Conservation (phyloP, 2,329 filamentous ascomycete genomes). For the Raffaelea arxii region DNA sequence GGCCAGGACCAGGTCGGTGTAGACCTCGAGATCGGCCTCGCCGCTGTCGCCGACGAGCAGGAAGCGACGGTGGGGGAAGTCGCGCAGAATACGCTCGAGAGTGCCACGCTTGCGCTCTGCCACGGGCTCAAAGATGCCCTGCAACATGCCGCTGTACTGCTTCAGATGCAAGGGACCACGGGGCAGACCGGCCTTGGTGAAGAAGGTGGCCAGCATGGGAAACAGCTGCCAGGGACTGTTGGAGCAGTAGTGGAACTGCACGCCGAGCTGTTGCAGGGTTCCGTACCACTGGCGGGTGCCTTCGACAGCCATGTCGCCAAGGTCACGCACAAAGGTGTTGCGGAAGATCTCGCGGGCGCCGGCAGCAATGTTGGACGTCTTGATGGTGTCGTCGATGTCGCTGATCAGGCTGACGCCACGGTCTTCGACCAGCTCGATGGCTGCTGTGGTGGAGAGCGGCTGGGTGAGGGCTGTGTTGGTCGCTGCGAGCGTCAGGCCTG, state of each 20-base stretch:
- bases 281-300: conserved; percentile 89
- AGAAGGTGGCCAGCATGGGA: conserved; percentile 78
- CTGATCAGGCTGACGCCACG: conserved; percentile 85
- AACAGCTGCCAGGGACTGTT: conserved; percentile 98
- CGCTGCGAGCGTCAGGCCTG: not conserved
- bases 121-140: conserved; percentile 96
- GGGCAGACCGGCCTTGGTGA: conserved; percentile 70
- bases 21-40: conserved; percentile 93
- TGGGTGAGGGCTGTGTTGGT: conserved; percentile 31
- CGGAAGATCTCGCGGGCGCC: conserved; percentile 92
- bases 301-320: conserved; percentile 70
- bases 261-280: conserved; percentile 65
- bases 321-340: conserved; percentile 85
- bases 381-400: conserved; percentile 96
- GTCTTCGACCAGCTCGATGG: conserved; percentile 67
- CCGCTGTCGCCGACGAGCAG: conserved; percentile 91
- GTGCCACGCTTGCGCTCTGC: conserved; percentile 89
- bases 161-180: conserved; percentile 90
- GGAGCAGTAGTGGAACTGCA: conserved; percentile 94
- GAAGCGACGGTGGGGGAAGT: conserved; percentile 85
- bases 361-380: conserved; percentile 80
- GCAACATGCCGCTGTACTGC: conserved; percentile 92
- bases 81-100: conserved; percentile 71
- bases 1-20: conserved; percentile 80
- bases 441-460: conserved; percentile 68